phyloP scores from a whole-genome alignment of 148 eudicot genomes.

The Polygonum maritimum region DNA sequence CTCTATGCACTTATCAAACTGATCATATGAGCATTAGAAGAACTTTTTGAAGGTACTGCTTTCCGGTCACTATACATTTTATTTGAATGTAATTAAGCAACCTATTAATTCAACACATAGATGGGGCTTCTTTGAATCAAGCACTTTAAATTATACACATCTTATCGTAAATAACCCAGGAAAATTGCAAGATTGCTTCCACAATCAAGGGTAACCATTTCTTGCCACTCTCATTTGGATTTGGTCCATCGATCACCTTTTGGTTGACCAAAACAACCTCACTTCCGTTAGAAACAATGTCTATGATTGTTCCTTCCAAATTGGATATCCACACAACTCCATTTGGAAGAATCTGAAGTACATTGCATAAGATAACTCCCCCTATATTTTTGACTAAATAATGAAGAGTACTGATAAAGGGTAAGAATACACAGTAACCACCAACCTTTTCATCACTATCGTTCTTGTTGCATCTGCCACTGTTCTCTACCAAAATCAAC shows the following conservation, averaged over 20 bases:
- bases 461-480: conserved; percentile 90
- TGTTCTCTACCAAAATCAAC: conserved; percentile 97
- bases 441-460: conserved; percentile 82
- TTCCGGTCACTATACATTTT: background rate
- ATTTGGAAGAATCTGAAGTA: conserved; percentile 62
- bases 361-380: background rate
- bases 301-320: conserved; percentile 53
- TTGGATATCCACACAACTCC: conserved; percentile 89
- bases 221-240: conserved; percentile 73
- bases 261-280: conserved; percentile 60
- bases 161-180: background rate
- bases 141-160: no score
- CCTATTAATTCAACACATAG: no score
- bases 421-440: conserved; percentile 9
- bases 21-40: background rate
- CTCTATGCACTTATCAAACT: background rate
- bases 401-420: background rate
- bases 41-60: background rate
- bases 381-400: background rate
- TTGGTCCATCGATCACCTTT: conserved; percentile 86
- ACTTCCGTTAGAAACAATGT: conserved; percentile 61
- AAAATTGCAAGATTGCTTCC: conserved; percentile 15
- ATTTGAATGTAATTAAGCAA: background rate
- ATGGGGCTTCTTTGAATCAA: background rate
- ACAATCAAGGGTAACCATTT: conserved; percentile 57